Base-by-base conservation (phyloP, 306 rosid genomes). In the Quercus glauca region DNA sequence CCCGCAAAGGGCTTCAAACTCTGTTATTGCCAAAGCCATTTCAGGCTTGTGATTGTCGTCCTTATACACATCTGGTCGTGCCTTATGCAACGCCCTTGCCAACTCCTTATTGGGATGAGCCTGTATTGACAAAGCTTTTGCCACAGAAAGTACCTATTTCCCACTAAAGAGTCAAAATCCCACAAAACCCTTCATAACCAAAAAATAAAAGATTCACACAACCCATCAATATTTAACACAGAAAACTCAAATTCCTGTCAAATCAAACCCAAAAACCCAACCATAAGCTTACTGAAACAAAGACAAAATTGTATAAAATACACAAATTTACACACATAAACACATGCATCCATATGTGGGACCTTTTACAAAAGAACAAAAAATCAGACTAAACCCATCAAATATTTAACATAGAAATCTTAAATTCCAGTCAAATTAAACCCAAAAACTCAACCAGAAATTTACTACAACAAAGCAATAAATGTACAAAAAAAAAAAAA, bases 41-140 rank as follows among this genome's bases (percentile, higher is more conserved):
- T 95, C 99, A 2, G 99, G 99, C 87, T 95, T 95, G 83, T 95
- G 99, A 83, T 93, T 95, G 13, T 83, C 96, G 83, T 95, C 99
- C 82, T 92, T 95, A 71, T 95, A 95, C 51, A 87, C 11, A 80
- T 81, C 78, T 29, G 99, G 99, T 8, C 60, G 89, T 74, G 86
- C 60, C 81, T 91, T 93, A 77, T 95, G 98, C 89, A 95, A 80
- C 29, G 69, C 60, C 87, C 88, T 89, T 5, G 99, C 99, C 87
- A 91, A 79, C 11, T 93, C 94, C 90, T 91, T 95, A 73, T 95
- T 96, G 0, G 99, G 99, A 77, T 95, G 99, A 55, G 99, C 99
- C 86, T 95, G 99, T 26, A 95, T 95, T 12, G 99, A 95, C 87
- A 93, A 88, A 45, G 96, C 94, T 73, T 95, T 95, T 17, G 80